These are phyloP conservation scores for Rhodotorula sp. DNA, from an alignment of 1,284 basidiomycete genomes.

Conservation along the genomic window DNA sequence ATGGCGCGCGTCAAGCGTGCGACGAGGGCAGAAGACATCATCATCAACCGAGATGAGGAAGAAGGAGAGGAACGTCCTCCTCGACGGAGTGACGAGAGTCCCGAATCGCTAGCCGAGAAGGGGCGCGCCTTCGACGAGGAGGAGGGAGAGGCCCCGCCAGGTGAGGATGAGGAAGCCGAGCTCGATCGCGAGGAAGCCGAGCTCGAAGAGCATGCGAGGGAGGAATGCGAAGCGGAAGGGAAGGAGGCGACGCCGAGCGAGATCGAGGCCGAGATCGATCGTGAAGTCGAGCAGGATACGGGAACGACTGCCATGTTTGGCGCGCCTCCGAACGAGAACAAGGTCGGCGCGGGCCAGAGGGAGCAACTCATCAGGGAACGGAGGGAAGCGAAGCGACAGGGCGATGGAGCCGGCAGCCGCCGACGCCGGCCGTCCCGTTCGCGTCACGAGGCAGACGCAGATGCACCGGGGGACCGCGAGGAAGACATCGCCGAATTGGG, in stretches of 20 bases:
- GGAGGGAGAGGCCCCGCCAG: conserved; percentile 5
- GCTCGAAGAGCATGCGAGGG: conserved; percentile 4
- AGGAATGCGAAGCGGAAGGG: conserved; percentile 1
- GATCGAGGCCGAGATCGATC: conserved; percentile 8
- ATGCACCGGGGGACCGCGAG: conserved; percentile 6
- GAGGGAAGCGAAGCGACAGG: background rate
- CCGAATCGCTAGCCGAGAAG: conserved; percentile 29
- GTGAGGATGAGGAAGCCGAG: conserved; percentile 1
- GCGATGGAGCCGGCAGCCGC: background rate
- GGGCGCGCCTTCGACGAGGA: conserved; percentile 5
- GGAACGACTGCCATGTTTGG: conserved; percentile 28
- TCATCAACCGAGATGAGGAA: conserved; percentile 72
- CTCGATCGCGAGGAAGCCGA: conserved; percentile 1
- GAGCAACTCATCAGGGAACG: conserved; percentile 12
- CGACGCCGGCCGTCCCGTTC: background rate
- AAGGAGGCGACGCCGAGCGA: conserved; percentile 8
- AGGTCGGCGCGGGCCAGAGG: conserved; percentile 27
- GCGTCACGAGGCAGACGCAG: background rate
- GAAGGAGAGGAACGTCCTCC: conserved; percentile 7
- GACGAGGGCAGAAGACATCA: conserved; percentile 63
- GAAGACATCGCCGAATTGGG: conserved; percentile 15
- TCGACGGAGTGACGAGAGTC: conserved; percentile 22
- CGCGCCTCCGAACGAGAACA: conserved; percentile 8
- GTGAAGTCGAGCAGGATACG: conserved; percentile 11
- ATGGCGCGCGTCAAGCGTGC: conserved; percentile 70